Evolutionary conservation across 495 filamentous ascomycete species (phyloP), one percentile per base, ranked within the genome.

Genomic region (Thermochaetoides thermophila): DNA sequence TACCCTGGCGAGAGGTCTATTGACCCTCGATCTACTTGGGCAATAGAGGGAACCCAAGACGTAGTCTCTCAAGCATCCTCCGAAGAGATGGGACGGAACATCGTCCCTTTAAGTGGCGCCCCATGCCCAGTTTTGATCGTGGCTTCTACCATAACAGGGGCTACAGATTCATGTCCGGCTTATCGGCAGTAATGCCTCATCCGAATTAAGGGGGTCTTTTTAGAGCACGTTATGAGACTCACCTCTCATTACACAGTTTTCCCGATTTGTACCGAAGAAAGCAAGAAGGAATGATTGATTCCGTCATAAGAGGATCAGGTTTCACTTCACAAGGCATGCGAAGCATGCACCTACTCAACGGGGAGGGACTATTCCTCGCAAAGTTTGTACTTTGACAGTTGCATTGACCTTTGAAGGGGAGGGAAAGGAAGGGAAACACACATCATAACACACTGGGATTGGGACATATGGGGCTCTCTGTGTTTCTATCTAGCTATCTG

Each of bases 171-270:
- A 12, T 10, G 19, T 21, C 19, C 10, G 17, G 18, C 24, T 14
- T 19, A 28, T n/a, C 10, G 33, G 32, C 38, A 20, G 28, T 29
- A 32, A 24, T 27, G 28, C 25, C 38, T 15, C 27, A 32, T 29
- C 29, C 36, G 29, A 29, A 13, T 24, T 12, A 24, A 32, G 34
- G 39, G 39, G 7, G 12, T n/a, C n/a, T n/a, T n/a, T 15, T 23
- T 32, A 37, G 24, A 21, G 33, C 23, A 24, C 26, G 30, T 27
- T 24, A 24, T 11, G 39, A 32, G 38, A 29, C 31, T 29, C 34
- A 29, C 18, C 39, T 34, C 34, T 42, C 39, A 31, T 42, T 37
- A 13, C 12, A 13, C 7, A 24, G 23, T 3, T 17, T 37, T 37
- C 25, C 19, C 14, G n/a, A 29, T 37, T 27, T 37, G 39, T 42